phyloP scores from a whole-genome alignment of 1,284 basidiomycete species.

The Sporisorium sorghi region DNA sequence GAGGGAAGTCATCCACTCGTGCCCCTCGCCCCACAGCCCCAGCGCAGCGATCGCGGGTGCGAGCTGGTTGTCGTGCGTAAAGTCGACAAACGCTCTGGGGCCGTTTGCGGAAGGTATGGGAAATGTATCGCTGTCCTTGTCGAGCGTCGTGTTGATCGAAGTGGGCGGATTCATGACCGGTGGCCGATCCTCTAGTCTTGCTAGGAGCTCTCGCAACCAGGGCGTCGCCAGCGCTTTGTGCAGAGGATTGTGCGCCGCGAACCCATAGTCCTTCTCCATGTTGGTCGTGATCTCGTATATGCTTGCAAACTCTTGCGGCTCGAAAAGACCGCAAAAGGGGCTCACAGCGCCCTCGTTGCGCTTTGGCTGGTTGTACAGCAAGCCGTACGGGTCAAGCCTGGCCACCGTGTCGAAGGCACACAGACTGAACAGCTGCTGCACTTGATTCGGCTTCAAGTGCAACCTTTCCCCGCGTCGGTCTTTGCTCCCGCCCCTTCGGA shows the following conservation, averaged over 20 bases:
- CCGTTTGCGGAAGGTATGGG: constrained; percentile 23
- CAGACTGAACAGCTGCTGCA: constrained; percentile 44
- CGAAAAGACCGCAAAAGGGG: constrained; percentile 37
- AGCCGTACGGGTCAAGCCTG: constrained; percentile 35
- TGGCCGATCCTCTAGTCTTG: constrained; percentile 19
- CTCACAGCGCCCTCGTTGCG: constrained; percentile 29
- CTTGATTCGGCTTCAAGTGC: constrained; percentile 26
- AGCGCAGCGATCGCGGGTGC: constrained; percentile 45
- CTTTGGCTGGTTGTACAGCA: constrained; percentile 11
- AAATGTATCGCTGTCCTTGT: constrained; percentile 18
- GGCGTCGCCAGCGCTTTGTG: constrained; percentile 37
- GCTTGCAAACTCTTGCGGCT: constrained; percentile 20
- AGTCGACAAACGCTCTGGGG: constrained; percentile 37
- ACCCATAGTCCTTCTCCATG: constrained; percentile 44
- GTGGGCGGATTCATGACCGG: constrained; percentile 40
- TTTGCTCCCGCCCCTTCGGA: constrained; percentile 26
- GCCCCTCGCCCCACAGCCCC: constrained; percentile 15
- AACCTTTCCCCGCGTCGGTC: constrained; percentile 30
- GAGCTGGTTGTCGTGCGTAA: constrained; percentile 54
- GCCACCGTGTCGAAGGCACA: constrained; percentile 52
- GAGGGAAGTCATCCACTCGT: constrained; percentile 28
- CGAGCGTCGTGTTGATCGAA: constrained; percentile 50
- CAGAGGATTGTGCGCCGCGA: constrained; percentile 31
- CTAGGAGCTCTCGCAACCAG: constrained; percentile 41
- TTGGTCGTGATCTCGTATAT: constrained; percentile 40